These are phyloP conservation scores for Capsicum rhomboideum DNA, from an alignment of 257 asterid genomes.

Conservation along the genomic window DNA sequence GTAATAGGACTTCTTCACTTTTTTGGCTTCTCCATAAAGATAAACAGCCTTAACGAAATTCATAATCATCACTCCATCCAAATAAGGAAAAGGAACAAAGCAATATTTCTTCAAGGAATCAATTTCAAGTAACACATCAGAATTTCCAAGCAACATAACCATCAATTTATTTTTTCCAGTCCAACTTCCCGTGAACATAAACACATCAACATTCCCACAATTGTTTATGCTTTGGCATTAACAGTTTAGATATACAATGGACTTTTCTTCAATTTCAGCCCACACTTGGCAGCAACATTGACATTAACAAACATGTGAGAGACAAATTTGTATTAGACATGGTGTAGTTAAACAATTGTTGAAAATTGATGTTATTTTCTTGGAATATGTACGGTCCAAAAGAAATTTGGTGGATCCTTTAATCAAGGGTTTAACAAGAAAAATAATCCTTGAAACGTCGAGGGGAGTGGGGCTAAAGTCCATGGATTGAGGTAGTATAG, in stretches of 20 bases:
- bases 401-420: too few species aligned
- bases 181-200: neutral
- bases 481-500: too few species aligned
- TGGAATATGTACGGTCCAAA: too few species aligned
- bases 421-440: too few species aligned
- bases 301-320: neutral
- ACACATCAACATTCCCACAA: neutral
- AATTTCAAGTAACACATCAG: neutral
- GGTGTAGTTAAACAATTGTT: too few species aligned
- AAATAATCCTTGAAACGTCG: too few species aligned
- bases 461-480: too few species aligned
- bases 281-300: neutral
- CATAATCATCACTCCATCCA: neutral
- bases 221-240: neutral
- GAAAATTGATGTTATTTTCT: too few species aligned
- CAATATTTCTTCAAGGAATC: neutral
- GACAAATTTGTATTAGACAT: too few species aligned
- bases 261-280: neutral
- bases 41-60: neutral
- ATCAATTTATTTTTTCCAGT: neutral
- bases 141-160: neutral
- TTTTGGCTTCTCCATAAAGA: neutral
- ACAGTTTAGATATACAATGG: neutral
- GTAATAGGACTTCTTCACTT: neutral
- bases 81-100: neutral